A percentile compares a stretch with the other conserved stretches of the same genome.
phyloP scores from a whole-genome alignment of 345 rosid species.

The Citrus glauca region DNA sequence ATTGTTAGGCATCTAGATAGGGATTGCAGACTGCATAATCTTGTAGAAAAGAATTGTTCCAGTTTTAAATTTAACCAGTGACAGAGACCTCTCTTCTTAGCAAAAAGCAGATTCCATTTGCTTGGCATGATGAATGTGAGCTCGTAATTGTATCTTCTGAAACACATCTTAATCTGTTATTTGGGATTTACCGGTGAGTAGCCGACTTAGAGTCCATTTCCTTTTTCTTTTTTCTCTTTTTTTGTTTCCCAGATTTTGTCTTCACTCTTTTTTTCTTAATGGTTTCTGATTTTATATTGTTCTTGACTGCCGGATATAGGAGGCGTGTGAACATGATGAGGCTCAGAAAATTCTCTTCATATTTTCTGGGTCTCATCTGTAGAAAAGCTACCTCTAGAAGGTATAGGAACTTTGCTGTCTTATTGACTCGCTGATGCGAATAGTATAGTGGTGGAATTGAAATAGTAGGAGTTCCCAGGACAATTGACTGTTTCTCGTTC shows the following conservation, averaged over 20 bases:
- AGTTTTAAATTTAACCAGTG: neutral
- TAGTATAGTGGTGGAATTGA: neutral
- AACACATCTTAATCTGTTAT: neutral
- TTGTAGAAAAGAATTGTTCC: neutral
- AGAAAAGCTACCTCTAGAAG: neutral
- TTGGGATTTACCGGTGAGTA: neutral
- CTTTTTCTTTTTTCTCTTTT: too few relatives aligned
- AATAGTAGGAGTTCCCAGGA: neutral
- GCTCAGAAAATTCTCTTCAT: neutral
- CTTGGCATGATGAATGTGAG: neutral
- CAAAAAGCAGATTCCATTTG: neutral
- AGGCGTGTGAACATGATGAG: neutral
- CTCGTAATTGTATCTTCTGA: neutral
- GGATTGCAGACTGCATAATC: neutral
- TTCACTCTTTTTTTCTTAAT: neutral
- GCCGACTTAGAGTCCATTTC: neutral
- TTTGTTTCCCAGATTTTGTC: neutral
- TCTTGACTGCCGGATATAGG: neutral
- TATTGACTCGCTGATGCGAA: neutral
- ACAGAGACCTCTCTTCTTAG: neutral
- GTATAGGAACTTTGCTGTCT: neutral
- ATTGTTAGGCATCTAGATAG: slow-evolving; percentile 17
- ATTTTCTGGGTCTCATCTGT: neutral
- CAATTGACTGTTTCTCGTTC: neutral
- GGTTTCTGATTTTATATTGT: neutral